Base-by-base conservation (phyloP, 345 rosid species). In the Litchi chinensis region DNA sequence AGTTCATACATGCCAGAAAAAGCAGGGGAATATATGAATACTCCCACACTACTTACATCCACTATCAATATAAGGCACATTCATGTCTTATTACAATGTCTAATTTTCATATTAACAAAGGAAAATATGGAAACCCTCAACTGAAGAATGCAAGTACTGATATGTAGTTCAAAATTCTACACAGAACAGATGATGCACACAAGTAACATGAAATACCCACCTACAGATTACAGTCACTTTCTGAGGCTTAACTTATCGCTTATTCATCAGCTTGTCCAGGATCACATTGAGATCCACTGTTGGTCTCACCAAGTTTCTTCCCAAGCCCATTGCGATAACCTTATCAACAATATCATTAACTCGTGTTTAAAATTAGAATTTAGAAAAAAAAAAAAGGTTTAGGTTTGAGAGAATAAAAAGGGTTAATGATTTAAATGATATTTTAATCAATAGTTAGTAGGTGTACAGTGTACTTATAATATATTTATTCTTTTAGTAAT, bases 241-340 rank as follows among this genome's bases (percentile, higher is more conserved):
- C 39, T 60, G 24, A 56, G 28, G 44, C 41, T 48, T 74, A 11
- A 32, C n/a, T 46, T 84, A 79, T 26, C 75, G 74, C 39, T 46
- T 76, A 74, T 83, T 86, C 86, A 82, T 89, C 81, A 90, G 56
- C 78, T 82, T 85, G 80, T 90, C 94, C 73, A 90, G 84, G 28
- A 90, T 85, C 44, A 64, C 60, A 74, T 90, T 90, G 37, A 86
- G 82, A 80, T 90, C 90, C 76, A 88, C 86, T 39, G 87, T 81
- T 44, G 88, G 86, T 75, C 87, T 83, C 75, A 90, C 91, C 77
- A 84, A 54, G 82, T 90, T 92, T 77, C 94, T 89, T 40, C 85
- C 83, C 70, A 90, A 90, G 59, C 94, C 94, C 94, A 90, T 87
- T 19, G 83, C 83, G 16, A 84, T 89, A 41, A 89, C 91, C 76